Conservation (phyloP, 208 protist species). For the Lotmaria passim region DNA sequence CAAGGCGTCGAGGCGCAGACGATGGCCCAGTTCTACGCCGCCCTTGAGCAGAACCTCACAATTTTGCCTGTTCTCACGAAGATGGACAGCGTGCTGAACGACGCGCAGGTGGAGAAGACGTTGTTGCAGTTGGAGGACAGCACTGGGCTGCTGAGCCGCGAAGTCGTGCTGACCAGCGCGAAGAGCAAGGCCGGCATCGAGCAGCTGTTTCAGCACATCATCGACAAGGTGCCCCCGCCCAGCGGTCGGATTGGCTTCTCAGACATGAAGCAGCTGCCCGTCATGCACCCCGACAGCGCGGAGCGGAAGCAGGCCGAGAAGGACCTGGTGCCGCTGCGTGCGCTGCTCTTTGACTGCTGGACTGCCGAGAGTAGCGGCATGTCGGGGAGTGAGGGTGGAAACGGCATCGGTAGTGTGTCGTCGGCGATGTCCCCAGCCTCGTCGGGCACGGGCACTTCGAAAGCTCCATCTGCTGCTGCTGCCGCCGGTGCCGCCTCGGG, state of each 20-base stretch:
- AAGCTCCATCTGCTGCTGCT: too few species aligned
- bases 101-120: slow-evolving; percentile 69
- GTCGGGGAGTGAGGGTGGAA: slow-evolving; percentile 40
- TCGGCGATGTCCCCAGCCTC: slow-evolving; percentile 1
- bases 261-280: slow-evolving; percentile 76
- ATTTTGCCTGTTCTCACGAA: slow-evolving; percentile 93
- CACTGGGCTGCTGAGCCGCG: slow-evolving; percentile 85
- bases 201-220: slow-evolving; percentile 87
- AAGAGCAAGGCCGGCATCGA: slow-evolving; percentile 92
- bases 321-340: slow-evolving; percentile 84
- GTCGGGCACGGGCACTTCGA: slow-evolving; percentile 1
- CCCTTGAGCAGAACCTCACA: slow-evolving; percentile 87
- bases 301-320: slow-evolving; percentile 55
- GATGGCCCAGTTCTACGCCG: slow-evolving; percentile 96
- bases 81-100: slow-evolving; percentile 83
- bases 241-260: slow-evolving; percentile 57
- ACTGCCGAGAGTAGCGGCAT: slow-evolving; percentile 93
- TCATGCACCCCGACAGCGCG: slow-evolving; percentile 62
- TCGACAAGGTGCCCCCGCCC: slow-evolving; percentile 92
- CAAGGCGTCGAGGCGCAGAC: slow-evolving; percentile 97
- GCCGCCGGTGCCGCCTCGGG: background rate
- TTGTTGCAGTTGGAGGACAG: slow-evolving; percentile 86
- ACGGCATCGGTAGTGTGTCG: background rate
- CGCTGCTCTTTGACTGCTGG: slow-evolving; percentile 97
- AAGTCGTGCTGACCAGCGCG: slow-evolving; percentile 91